Evolutionary conservation across 352 stramenopile genomes (phyloP), one percentile per base, ranked within the genome.

Genomic region (Pythium volutum): DNA sequence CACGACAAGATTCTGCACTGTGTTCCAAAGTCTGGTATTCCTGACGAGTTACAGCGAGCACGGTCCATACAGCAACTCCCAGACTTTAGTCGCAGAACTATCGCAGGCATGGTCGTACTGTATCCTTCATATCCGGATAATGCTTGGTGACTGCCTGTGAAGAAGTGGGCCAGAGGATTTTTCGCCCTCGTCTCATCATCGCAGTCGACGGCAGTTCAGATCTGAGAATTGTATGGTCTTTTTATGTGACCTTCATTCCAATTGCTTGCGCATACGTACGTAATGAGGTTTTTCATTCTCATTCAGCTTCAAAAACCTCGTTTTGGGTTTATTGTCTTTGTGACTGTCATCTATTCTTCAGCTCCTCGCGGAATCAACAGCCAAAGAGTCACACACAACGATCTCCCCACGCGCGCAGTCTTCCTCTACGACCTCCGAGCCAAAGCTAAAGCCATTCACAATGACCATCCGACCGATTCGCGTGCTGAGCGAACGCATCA

Each of bases 401-500:
- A 46, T 51, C 16, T n/a, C 18, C 18, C n/a, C 18, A 47, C 41
- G 3, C 20, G 6, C 36, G 33, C 48, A 54, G 25, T 18, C 34
- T 10, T 11, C 64, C 26, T 45, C 42, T 18, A 25, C 47, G 39
- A 4, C 29, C 25, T 31, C 25, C 14, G 16, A 22, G 14, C 22
- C 9, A 36, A 18, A 26, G 5, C 20, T 31, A n/a, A n/a, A n/a
- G n/a, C 9, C 22, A 55, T 3, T 18, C 26, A 67, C 23, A 31
- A 75, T 81, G 70, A 42, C 72, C 25, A 76, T 59, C 48, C 83
- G 82, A 62, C 81, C 81, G 25, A 82, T 93, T 50, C 81, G 84
- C 48, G 81, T 91, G 67, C 75, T 93, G 54, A 93, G 81, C 63
- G 84, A 93, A 69, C 81, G 84, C 62, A 79, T 93, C 65, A 93